Evolutionary conservation across 345 rosid genomes (phyloP).

Genomic region (Pseudoturritis turrita): DNA sequence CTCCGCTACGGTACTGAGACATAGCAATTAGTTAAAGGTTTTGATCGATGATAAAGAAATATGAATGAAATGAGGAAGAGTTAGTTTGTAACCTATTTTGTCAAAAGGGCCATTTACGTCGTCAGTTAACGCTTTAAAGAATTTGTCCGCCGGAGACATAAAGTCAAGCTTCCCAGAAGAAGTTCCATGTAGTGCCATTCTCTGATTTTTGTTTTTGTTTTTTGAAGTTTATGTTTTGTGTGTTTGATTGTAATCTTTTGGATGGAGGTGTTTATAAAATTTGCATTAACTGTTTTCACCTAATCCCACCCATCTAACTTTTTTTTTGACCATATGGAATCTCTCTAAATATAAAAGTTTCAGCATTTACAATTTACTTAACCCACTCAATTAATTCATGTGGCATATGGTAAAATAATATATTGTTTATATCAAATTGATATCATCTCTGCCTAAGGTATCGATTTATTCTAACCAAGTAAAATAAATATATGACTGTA

Average conservation of each 20-base stretch:
- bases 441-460: neutral
- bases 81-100: neutral
- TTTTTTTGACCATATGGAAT: neutral
- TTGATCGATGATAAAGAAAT: neutral
- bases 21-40: neutral
- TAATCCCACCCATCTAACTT: neutral
- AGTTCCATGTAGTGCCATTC: neutral
- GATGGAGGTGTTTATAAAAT: neutral
- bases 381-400: neutral
- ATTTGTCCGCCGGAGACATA: constrained; percentile 10
- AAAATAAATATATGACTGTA: neutral
- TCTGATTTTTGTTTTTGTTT: neutral
- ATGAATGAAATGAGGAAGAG: neutral
- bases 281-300: neutral
- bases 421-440: neutral
- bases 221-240: neutral
- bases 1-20: constrained; percentile 1
- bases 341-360: neutral
- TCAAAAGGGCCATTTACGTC: neutral
- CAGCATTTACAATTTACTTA: neutral
- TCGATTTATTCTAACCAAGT: neutral
- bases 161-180: constrained; percentile 7
- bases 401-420: neutral
- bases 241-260: neutral
- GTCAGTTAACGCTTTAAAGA: constrained; percentile 4